phyloP scores from a whole-genome alignment of 768 basidiomycete genomes.

The Chalciporus chontae region DNA sequence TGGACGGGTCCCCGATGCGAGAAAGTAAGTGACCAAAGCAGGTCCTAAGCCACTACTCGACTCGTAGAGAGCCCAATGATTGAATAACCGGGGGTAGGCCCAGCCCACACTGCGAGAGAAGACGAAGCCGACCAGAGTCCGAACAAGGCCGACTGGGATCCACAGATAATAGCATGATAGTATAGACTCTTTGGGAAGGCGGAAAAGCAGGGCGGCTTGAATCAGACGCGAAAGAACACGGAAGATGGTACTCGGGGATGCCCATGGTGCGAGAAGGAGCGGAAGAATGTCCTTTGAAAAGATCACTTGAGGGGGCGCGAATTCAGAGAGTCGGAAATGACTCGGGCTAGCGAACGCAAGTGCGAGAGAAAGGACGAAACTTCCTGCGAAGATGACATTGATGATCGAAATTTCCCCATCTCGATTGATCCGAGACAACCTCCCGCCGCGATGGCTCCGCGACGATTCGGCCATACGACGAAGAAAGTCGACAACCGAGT shows the following conservation, averaged over 20 bases:
- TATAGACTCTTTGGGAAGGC: constrained; percentile 4
- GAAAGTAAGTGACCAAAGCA: constrained; percentile 23
- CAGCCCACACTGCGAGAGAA: constrained; percentile 33
- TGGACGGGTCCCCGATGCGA: constrained; percentile 16
- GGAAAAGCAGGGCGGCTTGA: constrained; percentile 15
- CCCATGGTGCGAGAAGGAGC: constrained; percentile 37
- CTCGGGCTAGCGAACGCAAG: constrained; percentile 6
- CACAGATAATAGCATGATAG: constrained; percentile 19
- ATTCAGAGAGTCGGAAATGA: constrained; percentile 22
- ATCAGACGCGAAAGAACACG: constrained; percentile 22
- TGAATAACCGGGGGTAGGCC: constrained; percentile 37
- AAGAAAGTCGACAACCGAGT: no score
- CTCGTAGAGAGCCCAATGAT: constrained; percentile 40
- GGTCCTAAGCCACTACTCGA: constrained; percentile 36
- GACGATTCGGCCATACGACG: constrained; percentile 3
- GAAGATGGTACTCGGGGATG: constrained; percentile 21
- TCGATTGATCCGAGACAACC: not conserved
- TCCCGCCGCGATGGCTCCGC: constrained; percentile 1
- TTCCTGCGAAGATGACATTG: constrained; percentile 10
- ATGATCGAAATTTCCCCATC: not conserved
- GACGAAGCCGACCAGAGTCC: constrained; percentile 20
- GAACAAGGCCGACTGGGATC: constrained; percentile 18
- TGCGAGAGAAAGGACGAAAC: constrained; percentile 12
- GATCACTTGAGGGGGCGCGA: constrained; percentile 38
- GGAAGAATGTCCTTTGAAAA: constrained; percentile 31